Evolutionary conservation across 1,284 basidiomycete species (phyloP).

Genomic region (Rhizoctonia solani): DNA sequence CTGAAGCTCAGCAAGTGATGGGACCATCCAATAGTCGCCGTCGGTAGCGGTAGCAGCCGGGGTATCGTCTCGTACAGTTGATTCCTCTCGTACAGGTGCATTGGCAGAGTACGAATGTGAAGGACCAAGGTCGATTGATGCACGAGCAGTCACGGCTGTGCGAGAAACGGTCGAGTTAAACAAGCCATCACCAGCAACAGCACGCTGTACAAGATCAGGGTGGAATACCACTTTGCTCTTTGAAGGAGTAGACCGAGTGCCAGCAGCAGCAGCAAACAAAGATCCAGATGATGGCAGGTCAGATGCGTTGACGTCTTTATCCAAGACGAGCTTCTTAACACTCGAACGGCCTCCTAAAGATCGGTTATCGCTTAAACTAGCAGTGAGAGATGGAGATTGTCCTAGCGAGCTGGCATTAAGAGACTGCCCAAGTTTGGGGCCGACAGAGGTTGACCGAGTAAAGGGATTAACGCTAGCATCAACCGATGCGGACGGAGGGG

Average conservation of each 20-base stretch:
- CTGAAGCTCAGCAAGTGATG: constrained; percentile 72
- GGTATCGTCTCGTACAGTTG: constrained; percentile 42
- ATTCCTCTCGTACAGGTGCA: constrained; percentile 30
- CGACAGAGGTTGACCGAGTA: constrained; percentile 21
- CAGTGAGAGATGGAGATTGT: constrained; percentile 23
- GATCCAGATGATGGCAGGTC: constrained; percentile 41
- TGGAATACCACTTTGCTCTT: constrained; percentile 32
- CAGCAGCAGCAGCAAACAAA: constrained; percentile 18
- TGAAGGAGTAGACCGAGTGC: background rate
- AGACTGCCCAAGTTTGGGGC: background rate
- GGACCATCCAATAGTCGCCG: constrained; percentile 89
- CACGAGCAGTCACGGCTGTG: background rate
- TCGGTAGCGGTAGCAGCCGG: constrained; percentile 60
- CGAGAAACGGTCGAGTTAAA: constrained; percentile 29
- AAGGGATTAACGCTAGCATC: constrained; percentile 36
- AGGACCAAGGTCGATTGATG: constrained; percentile 5
- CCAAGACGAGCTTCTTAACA: constrained; percentile 90
- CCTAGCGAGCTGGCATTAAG: constrained; percentile 8
- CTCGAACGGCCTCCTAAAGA: constrained; percentile 66
- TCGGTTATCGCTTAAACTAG: constrained; percentile 57
- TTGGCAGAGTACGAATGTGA: constrained; percentile 36
- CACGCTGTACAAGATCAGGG: constrained; percentile 28
- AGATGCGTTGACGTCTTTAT: constrained; percentile 42
- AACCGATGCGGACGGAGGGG: constrained; percentile 43
- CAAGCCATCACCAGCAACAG: constrained; percentile 27